Evolutionary conservation across 371 early-diverging fungal species (phyloP), one percentile per base, ranked within the genome.

Genomic region (Mucor piriformis): DNA sequence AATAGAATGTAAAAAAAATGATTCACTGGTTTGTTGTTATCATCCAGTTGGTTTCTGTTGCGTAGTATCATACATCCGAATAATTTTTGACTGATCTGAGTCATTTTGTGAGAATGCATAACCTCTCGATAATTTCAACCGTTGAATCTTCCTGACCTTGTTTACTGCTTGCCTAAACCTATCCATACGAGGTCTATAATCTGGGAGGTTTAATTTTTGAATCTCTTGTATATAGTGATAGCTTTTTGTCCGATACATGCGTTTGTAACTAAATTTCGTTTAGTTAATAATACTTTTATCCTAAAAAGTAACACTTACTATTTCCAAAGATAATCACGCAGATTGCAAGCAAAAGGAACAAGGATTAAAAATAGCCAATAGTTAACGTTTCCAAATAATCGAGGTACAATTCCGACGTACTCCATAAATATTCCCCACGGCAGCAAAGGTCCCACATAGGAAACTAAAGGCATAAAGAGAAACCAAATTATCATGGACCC

Each of bases 41-140:
- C 72, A 88, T 27, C 94, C 94, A 38, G 61, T 73, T 5, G 98
- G 96, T 77, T 96, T 96, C 54, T 86, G 83, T 50, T 88, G 73
- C 0, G 97, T 96, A 24, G 98, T 98, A 78, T 98, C 97, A 80
- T 98, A 98, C 54, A 93, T 86, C 47, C 97, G 83, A 64, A 98
- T 94, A 40, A 98, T 75, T 61, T 92, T 87, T 10, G 92, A 89
- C 71, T 96, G 96, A 37, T 96, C 97, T 40, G 87, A 84, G 66
- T 98, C 98, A 75, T 87, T 95, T 72, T 98, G 97, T 27, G 96
- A 93, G 69, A 98, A 98, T 3, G 98, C 98, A 76, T 89, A 98
- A 18, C 98, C 98, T n/a, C 98, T 85, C 43, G 82, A 92, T 32
- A 91, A 83, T 66, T 94, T 95, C 15, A 95, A 74, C 16, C 97